Evolutionary conservation across 2,329 filamentous ascomycete species (phyloP).

Genomic region (Chaetomium strumarium): DNA sequence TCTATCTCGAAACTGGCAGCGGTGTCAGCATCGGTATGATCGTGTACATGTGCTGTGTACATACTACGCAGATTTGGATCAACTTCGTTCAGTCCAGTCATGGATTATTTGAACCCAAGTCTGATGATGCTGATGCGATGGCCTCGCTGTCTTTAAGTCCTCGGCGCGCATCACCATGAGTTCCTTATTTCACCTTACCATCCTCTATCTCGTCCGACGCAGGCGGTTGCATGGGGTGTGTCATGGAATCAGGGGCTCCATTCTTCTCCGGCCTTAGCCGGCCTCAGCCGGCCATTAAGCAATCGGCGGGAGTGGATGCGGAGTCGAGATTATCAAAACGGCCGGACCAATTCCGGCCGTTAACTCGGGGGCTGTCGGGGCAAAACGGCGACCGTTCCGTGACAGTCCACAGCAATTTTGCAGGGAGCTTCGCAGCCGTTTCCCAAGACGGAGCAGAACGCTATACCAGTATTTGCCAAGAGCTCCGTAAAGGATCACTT

Average conservation of each 20-base stretch:
- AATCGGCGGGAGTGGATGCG: not conserved
- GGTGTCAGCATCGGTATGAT: too few species aligned
- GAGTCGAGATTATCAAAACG: constrained; percentile 13
- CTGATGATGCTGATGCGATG: too few species aligned
- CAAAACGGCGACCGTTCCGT: constrained; percentile 13
- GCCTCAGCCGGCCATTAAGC: constrained; percentile 22
- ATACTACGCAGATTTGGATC: too few species aligned
- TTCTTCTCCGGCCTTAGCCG: constrained; percentile 26
- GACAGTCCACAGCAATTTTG: not conserved
- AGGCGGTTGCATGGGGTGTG: not conserved
- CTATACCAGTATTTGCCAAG: too few species aligned
- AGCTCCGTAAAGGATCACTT: not conserved
- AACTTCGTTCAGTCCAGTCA: too few species aligned
- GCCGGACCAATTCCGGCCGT: constrained; percentile 26
- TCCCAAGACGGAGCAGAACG: too few species aligned
- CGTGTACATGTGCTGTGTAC: too few species aligned
- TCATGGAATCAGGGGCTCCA: constrained; percentile 20
- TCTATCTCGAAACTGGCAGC: not conserved
- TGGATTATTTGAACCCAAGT: too few species aligned
- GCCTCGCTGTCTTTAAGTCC: too few species aligned
- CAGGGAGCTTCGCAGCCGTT: too few species aligned
- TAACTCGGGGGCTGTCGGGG: constrained; percentile 8
- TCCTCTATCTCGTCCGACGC: not conserved
- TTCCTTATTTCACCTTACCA: not conserved
- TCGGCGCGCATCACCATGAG: too few species aligned